phyloP scores from a whole-genome alignment of 1,284 basidiomycete species.

The Wolfiporia cocos region DNA sequence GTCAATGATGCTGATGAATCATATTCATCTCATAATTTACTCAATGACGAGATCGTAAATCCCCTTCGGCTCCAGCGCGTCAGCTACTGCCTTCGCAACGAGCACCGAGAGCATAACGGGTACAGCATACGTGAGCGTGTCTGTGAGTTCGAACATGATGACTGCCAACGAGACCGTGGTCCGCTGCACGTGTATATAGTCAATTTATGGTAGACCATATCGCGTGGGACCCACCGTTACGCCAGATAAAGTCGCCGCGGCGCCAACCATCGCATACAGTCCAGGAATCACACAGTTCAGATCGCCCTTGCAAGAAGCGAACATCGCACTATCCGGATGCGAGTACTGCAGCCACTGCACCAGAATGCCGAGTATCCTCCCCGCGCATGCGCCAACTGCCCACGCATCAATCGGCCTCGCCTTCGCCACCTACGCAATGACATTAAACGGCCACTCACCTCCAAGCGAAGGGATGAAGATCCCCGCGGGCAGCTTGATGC shows the following conservation, averaged over 20 bases:
- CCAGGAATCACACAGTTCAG: constrained; percentile 76
- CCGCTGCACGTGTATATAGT: constrained; percentile 35
- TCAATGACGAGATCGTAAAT: constrained; percentile 97
- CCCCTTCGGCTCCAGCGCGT: constrained; percentile 89
- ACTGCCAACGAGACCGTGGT: constrained; percentile 92
- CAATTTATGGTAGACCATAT: constrained; percentile 1
- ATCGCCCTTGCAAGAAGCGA: constrained; percentile 61
- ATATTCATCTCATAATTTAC: too few relatives aligned
- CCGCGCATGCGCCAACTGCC: constrained; percentile 89
- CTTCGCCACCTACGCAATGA: too few relatives aligned
- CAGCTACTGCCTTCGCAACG: constrained; percentile 90
- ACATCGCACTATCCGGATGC: constrained; percentile 58
- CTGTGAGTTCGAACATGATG: constrained; percentile 96
- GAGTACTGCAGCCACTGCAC: constrained; percentile 77
- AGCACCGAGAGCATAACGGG: constrained; percentile 91
- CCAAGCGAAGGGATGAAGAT: constrained; percentile 97
- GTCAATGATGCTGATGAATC: too few relatives aligned
- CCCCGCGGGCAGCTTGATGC: constrained; percentile 90
- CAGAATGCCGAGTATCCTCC: constrained; percentile 80
- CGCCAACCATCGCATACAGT: constrained; percentile 90
- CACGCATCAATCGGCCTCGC: neutral
- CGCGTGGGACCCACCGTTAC: constrained; percentile 57
- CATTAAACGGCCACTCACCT: constrained; percentile 11
- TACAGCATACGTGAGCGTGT: constrained; percentile 90
- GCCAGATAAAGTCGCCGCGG: constrained; percentile 83